These are phyloP conservation scores for Thyridium curvatum DNA, from an alignment of 2,329 filamentous ascomycete species.

Conservation along the genomic window DNA sequence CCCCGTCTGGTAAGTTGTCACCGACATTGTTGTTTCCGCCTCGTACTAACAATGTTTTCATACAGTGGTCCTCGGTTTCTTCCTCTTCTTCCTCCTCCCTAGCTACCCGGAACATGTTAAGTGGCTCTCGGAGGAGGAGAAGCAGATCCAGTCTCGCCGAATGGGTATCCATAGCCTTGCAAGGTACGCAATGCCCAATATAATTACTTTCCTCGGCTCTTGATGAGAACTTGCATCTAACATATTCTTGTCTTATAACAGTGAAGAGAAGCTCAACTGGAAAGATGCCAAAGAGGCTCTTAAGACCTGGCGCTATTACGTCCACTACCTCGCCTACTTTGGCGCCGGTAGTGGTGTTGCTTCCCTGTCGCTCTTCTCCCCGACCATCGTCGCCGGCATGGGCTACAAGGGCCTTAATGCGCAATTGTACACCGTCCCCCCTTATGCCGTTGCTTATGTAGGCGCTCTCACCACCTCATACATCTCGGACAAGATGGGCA, in stretches of 20 bases:
- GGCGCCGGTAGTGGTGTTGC: constrained; percentile 6
- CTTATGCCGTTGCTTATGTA: constrained; percentile 12
- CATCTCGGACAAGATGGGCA: constrained; percentile 1
- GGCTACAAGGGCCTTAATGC: constrained; percentile 8
- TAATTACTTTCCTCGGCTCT: too few species aligned
- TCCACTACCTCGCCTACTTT: constrained; percentile 11
- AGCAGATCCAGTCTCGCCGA: not conserved
- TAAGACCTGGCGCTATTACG: constrained; percentile 7
- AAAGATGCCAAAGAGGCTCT: constrained; percentile 8
- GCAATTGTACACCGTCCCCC: constrained; percentile 4
- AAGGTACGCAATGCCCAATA: too few species aligned
- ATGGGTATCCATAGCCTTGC: not conserved
- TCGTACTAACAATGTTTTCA: not conserved
- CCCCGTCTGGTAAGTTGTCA: not conserved
- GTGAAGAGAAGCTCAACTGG: constrained; percentile 8
- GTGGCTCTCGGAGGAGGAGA: constrained; percentile 11
- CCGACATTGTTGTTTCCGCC: not conserved
- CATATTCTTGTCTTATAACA: not conserved
- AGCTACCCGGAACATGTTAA: constrained; percentile 12
- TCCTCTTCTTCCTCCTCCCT: constrained; percentile 12
- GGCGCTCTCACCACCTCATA: constrained; percentile 4
- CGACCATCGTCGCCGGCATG: constrained; percentile 12
- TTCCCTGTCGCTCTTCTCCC: constrained; percentile 4
- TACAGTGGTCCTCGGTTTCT: constrained; percentile 3
- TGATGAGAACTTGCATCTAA: too few species aligned